These are phyloP conservation scores for Aspergillus mulundensis DNA, from an alignment of 495 filamentous ascomycete genomes.

Conservation along the genomic window DNA sequence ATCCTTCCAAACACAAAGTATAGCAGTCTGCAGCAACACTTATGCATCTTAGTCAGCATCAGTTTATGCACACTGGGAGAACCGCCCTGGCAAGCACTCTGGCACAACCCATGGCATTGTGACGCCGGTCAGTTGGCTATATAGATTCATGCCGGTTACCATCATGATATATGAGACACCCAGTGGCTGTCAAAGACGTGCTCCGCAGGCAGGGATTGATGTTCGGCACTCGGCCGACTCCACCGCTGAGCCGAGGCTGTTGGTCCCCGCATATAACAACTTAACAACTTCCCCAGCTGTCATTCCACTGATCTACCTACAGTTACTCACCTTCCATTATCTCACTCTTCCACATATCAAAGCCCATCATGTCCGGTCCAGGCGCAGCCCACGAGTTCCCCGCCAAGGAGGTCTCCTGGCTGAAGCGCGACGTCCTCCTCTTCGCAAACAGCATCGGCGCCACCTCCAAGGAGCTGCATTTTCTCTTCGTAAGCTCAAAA, in stretches of 20 bases:
- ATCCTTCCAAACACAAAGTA: too few relatives aligned
- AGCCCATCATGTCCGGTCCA: conserved; percentile 48
- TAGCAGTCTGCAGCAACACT: too few relatives aligned
- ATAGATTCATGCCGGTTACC: too few relatives aligned
- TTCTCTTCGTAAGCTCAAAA: conserved; percentile 63
- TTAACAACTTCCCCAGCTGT: background rate
- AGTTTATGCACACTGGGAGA: too few relatives aligned
- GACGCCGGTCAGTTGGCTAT: too few relatives aligned
- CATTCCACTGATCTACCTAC: background rate
- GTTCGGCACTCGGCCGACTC: background rate
- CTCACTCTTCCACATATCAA: background rate
- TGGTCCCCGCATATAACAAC: background rate
- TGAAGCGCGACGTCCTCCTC: conserved; percentile 79
- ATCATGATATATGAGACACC: too few relatives aligned
- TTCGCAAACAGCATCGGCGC: conserved; percentile 86
- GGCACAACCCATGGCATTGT: too few relatives aligned
- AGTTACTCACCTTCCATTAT: background rate
- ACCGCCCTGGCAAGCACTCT: too few relatives aligned
- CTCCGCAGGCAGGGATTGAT: too few relatives aligned
- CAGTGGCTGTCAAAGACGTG: too few relatives aligned
- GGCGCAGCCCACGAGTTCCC: conserved; percentile 80
- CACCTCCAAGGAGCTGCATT: conserved; percentile 82
- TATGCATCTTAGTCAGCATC: too few relatives aligned
- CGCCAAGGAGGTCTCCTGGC: conserved; percentile 67
- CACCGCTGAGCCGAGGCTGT: background rate